These are phyloP conservation scores for Russula brevipes DNA, from an alignment of 768 basidiomycete species.

Conservation along the genomic window DNA sequence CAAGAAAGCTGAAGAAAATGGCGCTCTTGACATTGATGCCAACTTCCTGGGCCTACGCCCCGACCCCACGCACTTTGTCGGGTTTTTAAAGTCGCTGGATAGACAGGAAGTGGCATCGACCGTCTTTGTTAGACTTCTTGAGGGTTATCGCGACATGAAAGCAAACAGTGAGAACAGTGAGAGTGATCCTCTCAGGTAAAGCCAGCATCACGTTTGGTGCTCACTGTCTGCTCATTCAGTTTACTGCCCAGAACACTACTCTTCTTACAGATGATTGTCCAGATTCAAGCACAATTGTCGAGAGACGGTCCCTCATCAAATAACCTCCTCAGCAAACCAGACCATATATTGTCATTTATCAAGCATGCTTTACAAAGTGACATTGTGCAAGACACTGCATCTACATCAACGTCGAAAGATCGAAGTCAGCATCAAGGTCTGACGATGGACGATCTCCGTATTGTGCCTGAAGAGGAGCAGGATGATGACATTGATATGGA, in stretches of 20 bases:
- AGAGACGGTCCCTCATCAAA: slow-evolving; percentile 44
- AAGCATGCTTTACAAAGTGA: slow-evolving; percentile 60
- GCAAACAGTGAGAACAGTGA: slow-evolving; percentile 27
- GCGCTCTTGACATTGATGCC: slow-evolving; percentile 45
- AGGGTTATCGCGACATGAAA: slow-evolving; percentile 52
- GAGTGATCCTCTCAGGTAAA: slow-evolving; percentile 50
- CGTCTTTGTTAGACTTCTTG: slow-evolving; percentile 69
- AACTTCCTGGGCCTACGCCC: slow-evolving; percentile 68
- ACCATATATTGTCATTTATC: slow-evolving; percentile 76
- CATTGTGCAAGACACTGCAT: slow-evolving; percentile 15
- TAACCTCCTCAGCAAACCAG: slow-evolving; percentile 58
- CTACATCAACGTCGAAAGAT: background rate
- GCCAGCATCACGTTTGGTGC: slow-evolving; percentile 13
- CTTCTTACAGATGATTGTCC: slow-evolving; percentile 73
- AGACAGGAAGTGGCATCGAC: slow-evolving; percentile 66
- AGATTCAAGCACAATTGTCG: slow-evolving; percentile 70
- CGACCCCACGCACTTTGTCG: slow-evolving; percentile 65
- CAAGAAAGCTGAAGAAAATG: slow-evolving; percentile 36
- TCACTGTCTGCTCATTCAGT: background rate
- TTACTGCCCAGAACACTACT: slow-evolving; percentile 50
- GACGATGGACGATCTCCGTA: slow-evolving; percentile 35
- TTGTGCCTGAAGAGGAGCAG: slow-evolving; percentile 33
- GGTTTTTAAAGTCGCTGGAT: slow-evolving; percentile 57
- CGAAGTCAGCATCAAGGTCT: slow-evolving; percentile 26
- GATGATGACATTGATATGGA: slow-evolving; percentile 32